Base-by-base conservation (phyloP, 805 yeast genomes). In the Cyberlindnera petersonii region DNA sequence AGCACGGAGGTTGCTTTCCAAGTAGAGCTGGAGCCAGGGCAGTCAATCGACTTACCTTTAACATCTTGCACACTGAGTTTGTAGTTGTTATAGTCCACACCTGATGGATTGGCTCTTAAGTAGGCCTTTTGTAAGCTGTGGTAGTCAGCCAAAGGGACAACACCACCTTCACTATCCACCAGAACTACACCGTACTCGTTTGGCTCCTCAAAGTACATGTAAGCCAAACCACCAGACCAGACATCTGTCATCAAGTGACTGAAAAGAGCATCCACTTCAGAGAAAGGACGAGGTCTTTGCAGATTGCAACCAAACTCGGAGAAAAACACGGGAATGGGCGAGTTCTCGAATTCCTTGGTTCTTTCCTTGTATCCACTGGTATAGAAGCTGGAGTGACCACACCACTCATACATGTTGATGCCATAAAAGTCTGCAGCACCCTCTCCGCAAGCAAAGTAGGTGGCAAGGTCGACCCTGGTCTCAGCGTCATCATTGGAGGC, bases 321-420 rank as follows among this genome's bases (percentile, higher is more conserved):
- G 63, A 84, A 82, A 65, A 84, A 83, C 18, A 75, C 70, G 4
- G 93, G 94, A 31, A 84, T 68, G 13, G 87, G 81, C 56, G 76
- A 73, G 60, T 79, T 67, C 41, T 68, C 51, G 59, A 82, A 82
- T 47, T 78, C 79, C 26, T 70, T 62, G 14, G 89, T 82, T 60
- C 83, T 70, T 37, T 68, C 74, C 48, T 66, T 61, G 59, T 80
- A 84, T 29, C 94, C 94, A 46, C 89, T 82, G 2, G 70, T 55
- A 26, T 63, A 59, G 67, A 69, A 83, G 19, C 77, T 65, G 2
- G 87, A 79, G 33, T 65, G 49, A 13, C 91, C 91, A 65, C 93
- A 83, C 94, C 94, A 84, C 64, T 82, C 89, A 66, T 84, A 84
- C 86, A 82, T 83, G 68, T 84, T 84, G 55, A 83, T 76, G 53